Percentiles rank a stretch among this genome's conserved stretches.
Conservation (phyloP, 225 moss, liverwort and hornwort species). For the Bryoerythrophyllum caledonicum region DNA sequence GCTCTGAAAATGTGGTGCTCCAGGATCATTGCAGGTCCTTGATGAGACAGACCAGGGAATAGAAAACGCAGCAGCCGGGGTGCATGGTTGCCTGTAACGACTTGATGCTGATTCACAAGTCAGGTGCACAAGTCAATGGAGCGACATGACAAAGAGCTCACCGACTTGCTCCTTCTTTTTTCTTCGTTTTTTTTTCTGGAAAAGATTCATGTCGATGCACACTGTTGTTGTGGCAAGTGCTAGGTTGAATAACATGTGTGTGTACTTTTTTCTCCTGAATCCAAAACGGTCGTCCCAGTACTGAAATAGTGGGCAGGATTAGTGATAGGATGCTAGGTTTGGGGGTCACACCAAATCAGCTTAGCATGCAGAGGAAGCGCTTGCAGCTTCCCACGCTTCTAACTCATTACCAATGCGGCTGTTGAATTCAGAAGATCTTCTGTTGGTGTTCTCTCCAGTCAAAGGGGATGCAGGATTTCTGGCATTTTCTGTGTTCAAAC, state of each 20-base stretch:
- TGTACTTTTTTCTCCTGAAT: constrained; percentile 24
- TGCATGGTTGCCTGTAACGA: background rate
- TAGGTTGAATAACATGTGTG: background rate
- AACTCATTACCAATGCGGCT: background rate
- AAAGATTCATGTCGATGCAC: background rate
- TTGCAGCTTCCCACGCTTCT: constrained; percentile 16
- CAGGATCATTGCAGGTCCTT: constrained; percentile 7
- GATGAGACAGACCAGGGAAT: background rate
- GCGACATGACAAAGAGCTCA: too few species aligned
- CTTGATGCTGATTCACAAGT: background rate
- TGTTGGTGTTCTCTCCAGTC: background rate
- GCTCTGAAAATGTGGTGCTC: background rate
- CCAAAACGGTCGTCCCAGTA: constrained; percentile 18
- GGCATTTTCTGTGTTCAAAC: constrained; percentile 5
- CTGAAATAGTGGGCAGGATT: background rate
- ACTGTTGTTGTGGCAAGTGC: background rate
- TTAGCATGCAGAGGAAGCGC: constrained; percentile 1
- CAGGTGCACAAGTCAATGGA: constrained; percentile 1
- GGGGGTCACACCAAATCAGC: background rate
- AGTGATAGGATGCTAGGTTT: constrained; percentile 16
- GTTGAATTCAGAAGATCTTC: constrained; percentile 10
- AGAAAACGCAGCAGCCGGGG: background rate
- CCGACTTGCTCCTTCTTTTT: constrained; percentile 19
- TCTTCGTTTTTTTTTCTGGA: too few species aligned
- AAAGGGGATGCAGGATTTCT: constrained; percentile 1